Percentiles rank a stretch among this genome's conserved stretches.
Evolutionary conservation across 1,284 basidiomycete species (phyloP).

Genomic region (Boletus albobrunnescens): DNA sequence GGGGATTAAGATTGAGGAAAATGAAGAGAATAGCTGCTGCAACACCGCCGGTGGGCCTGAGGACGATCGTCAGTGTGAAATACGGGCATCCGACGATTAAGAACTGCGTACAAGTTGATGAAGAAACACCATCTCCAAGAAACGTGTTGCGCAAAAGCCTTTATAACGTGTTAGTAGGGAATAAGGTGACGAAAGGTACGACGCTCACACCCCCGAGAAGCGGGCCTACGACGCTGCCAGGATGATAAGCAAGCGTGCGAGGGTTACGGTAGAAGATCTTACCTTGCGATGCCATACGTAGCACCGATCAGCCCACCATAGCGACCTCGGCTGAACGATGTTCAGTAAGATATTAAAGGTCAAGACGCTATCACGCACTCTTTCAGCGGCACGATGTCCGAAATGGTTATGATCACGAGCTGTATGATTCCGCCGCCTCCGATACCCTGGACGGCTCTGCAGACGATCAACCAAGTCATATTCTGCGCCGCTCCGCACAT

Average conservation of each 20-base stretch:
- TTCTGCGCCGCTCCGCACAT: slow-evolving; percentile 79
- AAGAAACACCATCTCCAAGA: slow-evolving; percentile 80
- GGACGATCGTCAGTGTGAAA: slow-evolving; percentile 55
- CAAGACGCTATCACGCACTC: slow-evolving; percentile 45
- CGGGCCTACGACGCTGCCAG: slow-evolving; percentile 64
- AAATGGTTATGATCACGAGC: slow-evolving; percentile 67
- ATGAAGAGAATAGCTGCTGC: slow-evolving; percentile 70
- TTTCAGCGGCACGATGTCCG: slow-evolving; percentile 75
- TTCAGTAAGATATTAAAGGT: background rate
- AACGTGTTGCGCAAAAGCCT: slow-evolving; percentile 64
- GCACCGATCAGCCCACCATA: slow-evolving; percentile 72
- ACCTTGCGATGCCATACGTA: slow-evolving; percentile 64
- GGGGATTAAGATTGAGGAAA: slow-evolving; percentile 81
- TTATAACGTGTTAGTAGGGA: slow-evolving; percentile 7
- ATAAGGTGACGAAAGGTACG: background rate
- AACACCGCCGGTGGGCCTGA: slow-evolving; percentile 69
- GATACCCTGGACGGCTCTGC: slow-evolving; percentile 77
- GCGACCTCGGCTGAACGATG: slow-evolving; percentile 58
- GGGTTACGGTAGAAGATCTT: background rate
- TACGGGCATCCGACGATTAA: background rate
- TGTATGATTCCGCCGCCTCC: slow-evolving; percentile 77
- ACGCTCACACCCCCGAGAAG: slow-evolving; percentile 63
- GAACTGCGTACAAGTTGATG: slow-evolving; percentile 59
- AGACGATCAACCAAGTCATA: slow-evolving; percentile 71
- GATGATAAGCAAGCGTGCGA: slow-evolving; percentile 29